Conservation (phyloP, 2,329 filamentous ascomycete genomes). For the Xylariaceae sp. region DNA sequence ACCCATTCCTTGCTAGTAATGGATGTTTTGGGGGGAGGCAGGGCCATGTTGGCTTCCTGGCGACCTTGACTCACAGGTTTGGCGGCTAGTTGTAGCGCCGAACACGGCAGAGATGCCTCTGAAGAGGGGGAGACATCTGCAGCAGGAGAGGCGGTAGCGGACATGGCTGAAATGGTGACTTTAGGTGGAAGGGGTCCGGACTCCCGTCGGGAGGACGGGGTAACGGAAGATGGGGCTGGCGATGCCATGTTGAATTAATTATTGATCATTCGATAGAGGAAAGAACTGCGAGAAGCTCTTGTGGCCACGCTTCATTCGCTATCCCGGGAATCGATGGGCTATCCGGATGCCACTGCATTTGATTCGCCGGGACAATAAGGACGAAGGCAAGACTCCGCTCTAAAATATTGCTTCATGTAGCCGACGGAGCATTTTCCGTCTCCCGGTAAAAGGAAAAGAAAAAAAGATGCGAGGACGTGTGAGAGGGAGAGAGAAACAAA, state of each 20-base stretch:
- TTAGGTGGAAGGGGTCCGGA: conserved; percentile 27
- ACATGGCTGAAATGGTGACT: conserved; percentile 31
- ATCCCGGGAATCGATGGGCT: not conserved
- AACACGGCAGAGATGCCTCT: conserved; percentile 25
- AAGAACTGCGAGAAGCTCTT: not conserved
- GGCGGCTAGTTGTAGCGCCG: conserved; percentile 28
- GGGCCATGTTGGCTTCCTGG: conserved; percentile 43
- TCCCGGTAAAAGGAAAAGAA: not conserved
- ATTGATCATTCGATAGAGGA: not conserved
- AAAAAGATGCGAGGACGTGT: not conserved
- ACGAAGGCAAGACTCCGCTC: not conserved
- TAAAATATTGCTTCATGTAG: not conserved
- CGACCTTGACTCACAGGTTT: conserved; percentile 24
- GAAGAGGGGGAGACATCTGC: conserved; percentile 30
- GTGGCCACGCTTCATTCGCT: not conserved
- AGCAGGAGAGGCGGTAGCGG: conserved; percentile 29
- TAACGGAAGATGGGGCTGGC: conserved; percentile 17
- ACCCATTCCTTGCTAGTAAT: conserved; percentile 84
- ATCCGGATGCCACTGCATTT: not conserved
- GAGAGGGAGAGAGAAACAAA: not conserved
- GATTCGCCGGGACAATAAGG: not conserved
- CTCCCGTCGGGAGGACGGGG: conserved; percentile 17
- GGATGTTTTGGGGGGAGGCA: conserved; percentile 45
- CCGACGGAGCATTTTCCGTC: not conserved
- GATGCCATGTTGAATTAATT: conserved; percentile 24